phyloP scores from a whole-genome alignment of 768 basidiomycete genomes.

The Mrakia hoshinonis region DNA sequence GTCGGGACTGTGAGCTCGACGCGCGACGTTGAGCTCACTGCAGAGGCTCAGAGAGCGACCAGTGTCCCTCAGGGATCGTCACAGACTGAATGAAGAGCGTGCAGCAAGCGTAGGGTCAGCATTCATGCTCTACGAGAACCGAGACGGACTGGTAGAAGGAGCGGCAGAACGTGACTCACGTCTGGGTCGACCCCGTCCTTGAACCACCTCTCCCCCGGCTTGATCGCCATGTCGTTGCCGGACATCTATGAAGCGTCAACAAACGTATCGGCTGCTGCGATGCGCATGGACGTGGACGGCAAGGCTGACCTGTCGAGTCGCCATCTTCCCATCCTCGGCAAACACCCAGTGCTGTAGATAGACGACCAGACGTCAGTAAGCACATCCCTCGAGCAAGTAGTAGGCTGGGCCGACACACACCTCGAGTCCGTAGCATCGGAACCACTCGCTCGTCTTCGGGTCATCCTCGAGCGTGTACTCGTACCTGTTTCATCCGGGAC shows the following conservation, averaged over 20 bases:
- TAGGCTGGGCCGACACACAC: neutral
- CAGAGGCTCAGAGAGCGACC: slow-evolving; percentile 20
- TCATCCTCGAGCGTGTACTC: slow-evolving; percentile 42
- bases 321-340: slow-evolving; percentile 48
- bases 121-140: neutral
- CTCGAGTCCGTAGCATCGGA: slow-evolving; percentile 47
- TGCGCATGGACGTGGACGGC: slow-evolving; percentile 27
- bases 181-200: slow-evolving; percentile 37
- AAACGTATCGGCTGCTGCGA: too few species aligned
- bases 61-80: slow-evolving; percentile 14
- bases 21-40: too few species aligned
- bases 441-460: slow-evolving; percentile 42
- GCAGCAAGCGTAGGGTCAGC: neutral
- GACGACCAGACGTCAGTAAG: neutral
- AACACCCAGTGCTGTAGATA: slow-evolving; percentile 51
- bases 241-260: slow-evolving; percentile 34
- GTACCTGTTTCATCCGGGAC: slow-evolving; percentile 46
- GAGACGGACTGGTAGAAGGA: neutral
- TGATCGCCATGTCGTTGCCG: slow-evolving; percentile 44
- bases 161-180: neutral
- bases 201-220: slow-evolving; percentile 50
- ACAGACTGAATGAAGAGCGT: neutral
- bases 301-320: slow-evolving; percentile 50
- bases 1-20: too few species aligned
- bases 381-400: too few species aligned